Evolutionary conservation across 2,329 filamentous ascomycete species (phyloP).

Genomic region (Botrytis fragariae): DNA sequence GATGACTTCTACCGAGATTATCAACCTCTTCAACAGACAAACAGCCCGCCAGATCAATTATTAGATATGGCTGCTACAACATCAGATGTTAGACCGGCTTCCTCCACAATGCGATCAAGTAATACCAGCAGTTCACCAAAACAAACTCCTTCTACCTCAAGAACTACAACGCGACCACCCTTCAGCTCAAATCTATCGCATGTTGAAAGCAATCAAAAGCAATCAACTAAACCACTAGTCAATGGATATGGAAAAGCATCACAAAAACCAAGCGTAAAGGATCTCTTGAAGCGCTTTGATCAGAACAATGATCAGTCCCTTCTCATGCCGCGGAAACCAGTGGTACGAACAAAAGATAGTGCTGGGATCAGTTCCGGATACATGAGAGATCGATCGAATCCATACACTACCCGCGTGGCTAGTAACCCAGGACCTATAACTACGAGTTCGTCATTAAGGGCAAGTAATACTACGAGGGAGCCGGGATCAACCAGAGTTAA

Average conservation of each 20-base stretch:
- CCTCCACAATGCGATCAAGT: constrained; percentile 48
- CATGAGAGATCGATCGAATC: constrained; percentile 32
- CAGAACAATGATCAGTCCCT: constrained; percentile 49
- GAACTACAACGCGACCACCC: constrained; percentile 44
- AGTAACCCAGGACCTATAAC: constrained; percentile 23
- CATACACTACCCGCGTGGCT: constrained; percentile 34
- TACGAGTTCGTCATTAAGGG: constrained; percentile 21
- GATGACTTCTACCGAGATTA: constrained; percentile 52
- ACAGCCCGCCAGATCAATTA: constrained; percentile 26
- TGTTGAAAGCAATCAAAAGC: constrained; percentile 41
- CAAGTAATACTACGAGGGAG: constrained; percentile 29
- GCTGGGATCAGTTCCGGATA: constrained; percentile 23
- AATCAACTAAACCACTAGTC: constrained; percentile 30
- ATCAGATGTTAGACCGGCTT: constrained; percentile 43
- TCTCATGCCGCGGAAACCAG: constrained; percentile 37
- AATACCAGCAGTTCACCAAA: constrained; percentile 51
- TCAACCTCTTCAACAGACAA: constrained; percentile 38
- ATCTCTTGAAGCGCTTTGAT: constrained; percentile 77
- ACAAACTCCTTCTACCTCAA: constrained; percentile 43
- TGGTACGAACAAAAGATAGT: constrained; percentile 28
- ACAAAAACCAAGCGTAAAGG: constrained; percentile 65
- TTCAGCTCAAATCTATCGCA: constrained; percentile 57
- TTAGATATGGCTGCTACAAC: constrained; percentile 36
- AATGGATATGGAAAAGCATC: constrained; percentile 29
- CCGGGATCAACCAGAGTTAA: constrained; percentile 23